These are phyloP conservation scores for Lomentospora prolificans DNA, from an alignment of 2,329 filamentous ascomycete genomes.

Conservation along the genomic window DNA sequence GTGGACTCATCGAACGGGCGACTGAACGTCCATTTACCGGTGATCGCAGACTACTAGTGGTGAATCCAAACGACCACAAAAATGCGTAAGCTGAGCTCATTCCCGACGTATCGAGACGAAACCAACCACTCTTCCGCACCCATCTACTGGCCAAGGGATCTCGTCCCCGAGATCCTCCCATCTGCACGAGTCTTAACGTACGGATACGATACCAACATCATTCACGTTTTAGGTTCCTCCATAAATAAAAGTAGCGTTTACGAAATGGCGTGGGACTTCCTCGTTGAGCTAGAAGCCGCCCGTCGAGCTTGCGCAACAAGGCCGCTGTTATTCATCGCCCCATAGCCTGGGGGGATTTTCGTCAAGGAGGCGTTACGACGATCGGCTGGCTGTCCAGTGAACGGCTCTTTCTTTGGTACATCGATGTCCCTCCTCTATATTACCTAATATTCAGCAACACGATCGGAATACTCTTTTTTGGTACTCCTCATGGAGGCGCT, in stretches of 20 bases:
- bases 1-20: conserved; percentile 12
- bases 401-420: no score
- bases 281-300: conserved; percentile 21
- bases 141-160: conserved; percentile 18
- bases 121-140: background rate
- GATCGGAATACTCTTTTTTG: conserved; percentile 22
- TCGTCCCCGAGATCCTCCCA: conserved; percentile 15
- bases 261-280: conserved; percentile 23
- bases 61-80: background rate
- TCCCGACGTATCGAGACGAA: background rate
- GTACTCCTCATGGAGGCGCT: conserved; percentile 22
- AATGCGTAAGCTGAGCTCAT: background rate
- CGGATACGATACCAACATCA: conserved; percentile 20
- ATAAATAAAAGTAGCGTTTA: conserved; percentile 20
- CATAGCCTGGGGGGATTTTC: conserved; percentile 27
- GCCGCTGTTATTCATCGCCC: conserved; percentile 20
- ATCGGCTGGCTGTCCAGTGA: conserved; percentile 9
- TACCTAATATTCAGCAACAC: conserved; percentile 15
- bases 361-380: conserved; percentile 18
- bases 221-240: conserved; percentile 15
- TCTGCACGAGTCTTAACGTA: conserved; percentile 19
- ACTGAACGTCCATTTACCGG: conserved; percentile 4
- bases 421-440: conserved; percentile 12
- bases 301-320: conserved; percentile 15
- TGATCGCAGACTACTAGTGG: background rate